Base-by-base conservation (phyloP, 2,329 filamentous ascomycete genomes). In the Penicillium digitatum region DNA sequence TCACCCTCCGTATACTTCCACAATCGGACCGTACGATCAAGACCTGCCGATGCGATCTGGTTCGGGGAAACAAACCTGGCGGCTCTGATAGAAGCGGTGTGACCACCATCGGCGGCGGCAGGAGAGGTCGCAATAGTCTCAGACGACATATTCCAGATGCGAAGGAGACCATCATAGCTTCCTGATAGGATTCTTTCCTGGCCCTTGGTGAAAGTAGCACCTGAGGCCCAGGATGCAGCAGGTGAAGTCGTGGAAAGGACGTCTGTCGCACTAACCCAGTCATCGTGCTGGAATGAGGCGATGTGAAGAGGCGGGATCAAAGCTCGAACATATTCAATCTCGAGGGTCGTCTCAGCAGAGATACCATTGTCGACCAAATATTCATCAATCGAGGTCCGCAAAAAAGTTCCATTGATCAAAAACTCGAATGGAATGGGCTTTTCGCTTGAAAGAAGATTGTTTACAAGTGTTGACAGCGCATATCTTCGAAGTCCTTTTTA, bases 241-340 rank as follows among this genome's bases (percentile, higher is more conserved):
- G 78, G 75, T 1, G 88, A 88, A 12, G 81, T 84, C 14, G 75
- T 73, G 0, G 90, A 92, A 24, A 95, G 78, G 5, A 95, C 83
- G 72, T 96, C 91, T 26, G 97, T 85, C 26, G 84, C 83, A 70
- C 89, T 90, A 46, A 99, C 89, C 94, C 94, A 99, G 73, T 97
- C 94, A 69, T 99, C 92, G 72, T 99, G 93, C 77, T 96, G 87
- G 72, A 96, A 99, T 69, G 89, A 94, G 12, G 91, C 88, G 64
- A 95, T 86, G 72, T 94, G 93, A 34, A 89, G 81, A 18, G 94
- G 94, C 8, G 94, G 94, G 57, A 96, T 85, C 64, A 96, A 79
- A 60, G 91, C 94, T 66, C 91, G 87, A 34, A 96, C 90, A 74
- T 97, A 99, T 78, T 97, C 92, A 54, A 99, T 82, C 34, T 87